Percentiles rank a stretch among this genome's conserved stretches.
Evolutionary conservation across 2,329 filamentous ascomycete species (phyloP).

Genomic region (Calonectria fujianensis): DNA sequence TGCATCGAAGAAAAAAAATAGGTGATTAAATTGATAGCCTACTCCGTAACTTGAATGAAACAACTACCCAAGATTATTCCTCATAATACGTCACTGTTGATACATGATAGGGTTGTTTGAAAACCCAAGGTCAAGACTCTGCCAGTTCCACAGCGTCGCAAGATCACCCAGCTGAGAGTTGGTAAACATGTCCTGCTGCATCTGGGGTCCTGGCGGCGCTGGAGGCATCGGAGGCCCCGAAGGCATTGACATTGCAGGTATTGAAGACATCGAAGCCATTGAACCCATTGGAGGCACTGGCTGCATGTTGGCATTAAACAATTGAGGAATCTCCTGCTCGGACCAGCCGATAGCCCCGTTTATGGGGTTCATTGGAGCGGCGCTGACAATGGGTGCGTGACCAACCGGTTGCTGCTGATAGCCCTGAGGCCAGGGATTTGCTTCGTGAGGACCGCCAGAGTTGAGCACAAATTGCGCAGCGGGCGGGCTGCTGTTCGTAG

Average conservation of each 20-base stretch:
- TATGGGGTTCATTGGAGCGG: background rate
- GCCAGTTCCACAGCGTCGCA: constrained; percentile 29
- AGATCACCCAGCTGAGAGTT: constrained; percentile 26
- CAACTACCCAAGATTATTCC: background rate
- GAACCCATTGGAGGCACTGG: background rate
- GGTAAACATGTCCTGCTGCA: constrained; percentile 8
- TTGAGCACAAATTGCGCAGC: background rate
- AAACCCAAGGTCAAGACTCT: constrained; percentile 32
- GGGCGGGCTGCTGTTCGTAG: background rate
- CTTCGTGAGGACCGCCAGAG: background rate
- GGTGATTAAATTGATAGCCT: background rate
- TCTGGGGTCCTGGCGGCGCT: background rate
- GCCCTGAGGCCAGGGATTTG: constrained; percentile 7
- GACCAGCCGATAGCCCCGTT: background rate
- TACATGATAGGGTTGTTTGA: constrained; percentile 14
- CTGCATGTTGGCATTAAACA: background rate
- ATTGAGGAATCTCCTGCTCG: background rate
- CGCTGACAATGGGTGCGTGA: background rate
- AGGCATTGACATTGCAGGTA: background rate
- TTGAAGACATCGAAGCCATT: too few species aligned
- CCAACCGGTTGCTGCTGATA: background rate
- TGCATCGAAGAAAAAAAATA: background rate
- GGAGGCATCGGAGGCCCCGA: too few species aligned
- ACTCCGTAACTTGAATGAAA: background rate
- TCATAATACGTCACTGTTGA: background rate